Evolutionary conservation across 441 rosid genomes (phyloP).

Genomic region (Pelargonium myrrhifolium): DNA sequence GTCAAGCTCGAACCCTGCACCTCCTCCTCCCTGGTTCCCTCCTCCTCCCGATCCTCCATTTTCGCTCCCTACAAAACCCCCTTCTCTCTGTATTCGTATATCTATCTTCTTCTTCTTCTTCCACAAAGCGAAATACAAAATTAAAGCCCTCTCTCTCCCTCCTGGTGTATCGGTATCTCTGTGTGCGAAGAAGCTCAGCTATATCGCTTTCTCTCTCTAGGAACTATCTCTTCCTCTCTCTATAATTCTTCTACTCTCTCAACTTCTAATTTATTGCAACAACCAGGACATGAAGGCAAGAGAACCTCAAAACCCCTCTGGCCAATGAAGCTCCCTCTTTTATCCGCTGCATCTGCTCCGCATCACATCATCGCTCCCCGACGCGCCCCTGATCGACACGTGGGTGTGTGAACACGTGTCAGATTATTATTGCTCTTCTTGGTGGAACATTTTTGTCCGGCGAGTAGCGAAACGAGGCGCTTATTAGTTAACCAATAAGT

Average conservation of each 20-base stretch:
- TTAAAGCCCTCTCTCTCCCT: constrained; percentile 23
- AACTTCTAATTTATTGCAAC: constrained; percentile 29
- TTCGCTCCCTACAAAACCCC: constrained; percentile 32
- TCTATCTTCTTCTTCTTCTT: constrained; percentile 12
- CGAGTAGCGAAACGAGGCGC: constrained; percentile 11
- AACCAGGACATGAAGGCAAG: constrained; percentile 25
- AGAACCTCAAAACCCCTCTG: constrained; percentile 14
- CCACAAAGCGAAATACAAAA: constrained; percentile 14
- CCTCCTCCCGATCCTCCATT: constrained; percentile 39
- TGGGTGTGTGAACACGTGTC: too few relatives aligned
- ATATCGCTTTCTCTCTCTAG: constrained; percentile 24
- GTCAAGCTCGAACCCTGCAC: constrained; percentile 81
- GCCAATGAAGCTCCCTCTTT: constrained; percentile 2
- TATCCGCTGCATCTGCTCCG: constrained; percentile 15
- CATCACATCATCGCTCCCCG: not conserved
- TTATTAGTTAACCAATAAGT: constrained; percentile 17
- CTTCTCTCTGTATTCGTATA: constrained; percentile 6
- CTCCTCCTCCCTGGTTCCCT: constrained; percentile 37
- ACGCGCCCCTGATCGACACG: constrained; percentile 12
- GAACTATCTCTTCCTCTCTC: constrained; percentile 15
- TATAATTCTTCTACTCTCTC: not conserved
- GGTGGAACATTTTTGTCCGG: not conserved
- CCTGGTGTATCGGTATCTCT: not conserved
- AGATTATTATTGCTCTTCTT: not conserved
- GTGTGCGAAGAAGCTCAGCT: not conserved